Evolutionary conservation across 2,329 filamentous ascomycete species (phyloP).

Genomic region (Coleophoma crateriformis): DNA sequence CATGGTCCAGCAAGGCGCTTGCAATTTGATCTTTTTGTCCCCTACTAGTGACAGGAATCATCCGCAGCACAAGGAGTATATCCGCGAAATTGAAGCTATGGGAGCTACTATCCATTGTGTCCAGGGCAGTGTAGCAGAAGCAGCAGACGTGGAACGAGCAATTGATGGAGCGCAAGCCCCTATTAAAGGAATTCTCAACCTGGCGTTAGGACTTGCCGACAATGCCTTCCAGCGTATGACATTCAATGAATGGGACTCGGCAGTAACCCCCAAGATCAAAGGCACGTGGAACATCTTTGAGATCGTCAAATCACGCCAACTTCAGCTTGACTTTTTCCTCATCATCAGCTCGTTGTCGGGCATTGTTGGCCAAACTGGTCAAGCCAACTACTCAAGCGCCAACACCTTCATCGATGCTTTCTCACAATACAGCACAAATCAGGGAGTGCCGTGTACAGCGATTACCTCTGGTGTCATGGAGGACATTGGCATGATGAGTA

Average conservation of each 20-base stretch:
- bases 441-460: too few relatives aligned
- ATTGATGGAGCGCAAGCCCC: constrained; percentile 1
- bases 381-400: constrained; percentile 30
- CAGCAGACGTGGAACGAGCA: constrained; percentile 4
- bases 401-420: constrained; percentile 41
- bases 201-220: constrained; percentile 21
- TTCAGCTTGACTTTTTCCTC: constrained; percentile 36
- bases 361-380: constrained; percentile 27
- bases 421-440: constrained; percentile 30
- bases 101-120: constrained; percentile 10
- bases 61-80: constrained; percentile 2
- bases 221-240: constrained; percentile 30
- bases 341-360: constrained; percentile 29
- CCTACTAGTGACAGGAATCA: constrained; percentile 29
- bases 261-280: constrained; percentile 28
- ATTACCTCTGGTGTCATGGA: not conserved
- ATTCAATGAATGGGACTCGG: constrained; percentile 27
- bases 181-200: constrained; percentile 20
- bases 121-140: constrained; percentile 7
- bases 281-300: constrained; percentile 17
- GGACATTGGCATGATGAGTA: not conserved
- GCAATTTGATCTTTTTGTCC: constrained; percentile 32
- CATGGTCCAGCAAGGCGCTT: constrained; percentile 31
- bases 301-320: constrained; percentile 2
- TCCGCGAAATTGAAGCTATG: constrained; percentile 10